Conservation (phyloP, 139 green algal genomes). For the Gonium pectorale region DNA sequence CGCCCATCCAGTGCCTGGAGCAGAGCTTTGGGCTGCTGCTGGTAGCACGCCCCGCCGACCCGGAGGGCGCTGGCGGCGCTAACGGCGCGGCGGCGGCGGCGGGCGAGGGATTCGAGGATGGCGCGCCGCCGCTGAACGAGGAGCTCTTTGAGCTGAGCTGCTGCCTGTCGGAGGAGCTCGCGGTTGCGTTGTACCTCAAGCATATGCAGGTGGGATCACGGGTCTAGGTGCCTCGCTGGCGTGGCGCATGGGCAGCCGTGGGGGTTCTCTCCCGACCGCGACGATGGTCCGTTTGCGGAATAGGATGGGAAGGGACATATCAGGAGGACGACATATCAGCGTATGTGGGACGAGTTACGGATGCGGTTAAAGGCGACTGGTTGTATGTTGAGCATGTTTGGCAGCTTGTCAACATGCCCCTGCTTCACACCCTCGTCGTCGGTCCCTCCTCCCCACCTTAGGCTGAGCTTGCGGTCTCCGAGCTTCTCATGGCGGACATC, state of each 20-base stretch:
- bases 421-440: no score
- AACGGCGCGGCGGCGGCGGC: neutral
- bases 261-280: no score
- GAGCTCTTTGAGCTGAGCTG: conserved; percentile 25
- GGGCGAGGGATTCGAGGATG: neutral
- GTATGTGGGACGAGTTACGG: no score
- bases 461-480: conserved; percentile 33
- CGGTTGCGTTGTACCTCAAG: conserved; percentile 27
- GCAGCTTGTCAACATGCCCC: no score
- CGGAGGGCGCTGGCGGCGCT: neutral
- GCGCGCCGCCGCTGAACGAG: conserved; percentile 26
- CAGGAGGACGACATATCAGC: no score
- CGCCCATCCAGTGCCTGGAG: conserved; percentile 28
- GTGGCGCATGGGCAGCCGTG: no score
- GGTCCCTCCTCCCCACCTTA: neutral
- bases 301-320: no score
- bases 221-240: no score
- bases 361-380: no score
- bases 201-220: conserved; percentile 36
- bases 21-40: conserved; percentile 28
- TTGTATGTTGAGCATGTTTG: no score
- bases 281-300: no score
- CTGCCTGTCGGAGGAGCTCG: conserved; percentile 38
- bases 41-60: neutral
- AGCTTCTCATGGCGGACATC: conserved; percentile 32